A percentile compares a stretch with the other conserved stretches of the same genome.
phyloP scores from a whole-genome alignment of 805 yeast genomes.

The Kuraishia capsulata region DNA sequence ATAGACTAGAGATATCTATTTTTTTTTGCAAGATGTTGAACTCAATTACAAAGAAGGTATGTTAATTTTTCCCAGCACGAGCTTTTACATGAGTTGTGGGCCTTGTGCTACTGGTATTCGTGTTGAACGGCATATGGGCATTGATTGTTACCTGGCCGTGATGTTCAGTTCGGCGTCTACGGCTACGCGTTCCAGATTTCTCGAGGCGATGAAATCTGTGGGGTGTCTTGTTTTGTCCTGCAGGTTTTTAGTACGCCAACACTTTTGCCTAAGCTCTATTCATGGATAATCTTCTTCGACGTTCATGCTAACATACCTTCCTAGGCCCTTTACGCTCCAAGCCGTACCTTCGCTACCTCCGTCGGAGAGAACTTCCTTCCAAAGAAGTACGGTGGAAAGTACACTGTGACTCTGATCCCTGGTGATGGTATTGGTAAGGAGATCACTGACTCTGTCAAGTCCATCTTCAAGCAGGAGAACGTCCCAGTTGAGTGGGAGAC shows the following conservation, averaged over 20 bases:
- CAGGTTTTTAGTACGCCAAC: too few species aligned
- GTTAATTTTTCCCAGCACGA: neutral
- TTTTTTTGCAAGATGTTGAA: neutral
- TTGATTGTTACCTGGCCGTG: too few species aligned
- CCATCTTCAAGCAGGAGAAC: slow-evolving; percentile 77
- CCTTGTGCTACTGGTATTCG: too few species aligned
- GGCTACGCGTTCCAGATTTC: too few species aligned
- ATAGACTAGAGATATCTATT: too few species aligned
- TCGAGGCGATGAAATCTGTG: too few species aligned
- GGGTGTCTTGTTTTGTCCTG: too few species aligned
- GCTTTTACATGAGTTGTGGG: neutral
- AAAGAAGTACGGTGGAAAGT: slow-evolving; percentile 90
- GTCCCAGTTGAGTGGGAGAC: slow-evolving; percentile 94
- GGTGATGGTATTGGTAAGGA: slow-evolving; percentile 99
- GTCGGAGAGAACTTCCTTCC: slow-evolving; percentile 37
- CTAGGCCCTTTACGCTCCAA: neutral
- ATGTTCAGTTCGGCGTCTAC: too few species aligned
- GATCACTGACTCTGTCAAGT: slow-evolving; percentile 87
- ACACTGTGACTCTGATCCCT: slow-evolving; percentile 89
- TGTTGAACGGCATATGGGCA: too few species aligned
- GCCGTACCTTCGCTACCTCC: slow-evolving; percentile 21
- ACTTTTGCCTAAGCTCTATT: too few species aligned
- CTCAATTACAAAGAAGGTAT: neutral
- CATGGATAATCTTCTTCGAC: too few species aligned
- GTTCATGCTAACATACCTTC: too few species aligned